Conservation (phyloP, 805 yeast genomes). For the Candida rishiriensis region DNA sequence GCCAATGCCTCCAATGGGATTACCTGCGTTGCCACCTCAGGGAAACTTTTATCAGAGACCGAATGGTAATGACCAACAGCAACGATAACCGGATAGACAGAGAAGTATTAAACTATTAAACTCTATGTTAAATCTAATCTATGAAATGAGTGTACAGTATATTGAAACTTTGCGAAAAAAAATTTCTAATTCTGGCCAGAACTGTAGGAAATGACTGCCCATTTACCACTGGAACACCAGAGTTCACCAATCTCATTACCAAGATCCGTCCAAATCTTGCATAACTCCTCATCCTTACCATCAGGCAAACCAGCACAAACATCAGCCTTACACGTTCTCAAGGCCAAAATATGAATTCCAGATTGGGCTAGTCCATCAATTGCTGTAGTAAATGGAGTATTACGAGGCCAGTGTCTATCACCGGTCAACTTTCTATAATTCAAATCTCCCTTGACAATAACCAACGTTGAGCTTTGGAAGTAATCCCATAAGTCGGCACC, state of each 20-base stretch:
- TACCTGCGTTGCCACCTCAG: background rate
- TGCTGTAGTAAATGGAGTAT: slow-evolving; percentile 69
- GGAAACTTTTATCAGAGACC: background rate
- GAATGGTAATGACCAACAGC: background rate
- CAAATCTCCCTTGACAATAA: slow-evolving; percentile 91
- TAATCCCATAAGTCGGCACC: slow-evolving; percentile 60
- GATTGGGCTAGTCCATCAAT: slow-evolving; percentile 62
- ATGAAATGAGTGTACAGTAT: background rate
- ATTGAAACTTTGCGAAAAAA: background rate
- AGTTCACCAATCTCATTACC: slow-evolving; percentile 64
- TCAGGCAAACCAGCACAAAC: slow-evolving; percentile 79
- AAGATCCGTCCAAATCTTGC: slow-evolving; percentile 47
- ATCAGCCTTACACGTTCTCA: slow-evolving; percentile 96
- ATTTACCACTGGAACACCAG: slow-evolving; percentile 89
- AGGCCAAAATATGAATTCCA: slow-evolving; percentile 62
- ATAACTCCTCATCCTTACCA: slow-evolving; percentile 69
- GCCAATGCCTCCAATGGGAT: slow-evolving; percentile 19
- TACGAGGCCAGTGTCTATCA: slow-evolving; percentile 82
- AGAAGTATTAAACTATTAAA: background rate
- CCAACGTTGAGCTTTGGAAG: slow-evolving; percentile 59
- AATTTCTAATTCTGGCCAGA: slow-evolving; percentile 28
- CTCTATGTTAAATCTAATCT: background rate
- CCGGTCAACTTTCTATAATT: slow-evolving; percentile 93
- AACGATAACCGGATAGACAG: background rate
- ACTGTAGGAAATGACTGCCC: slow-evolving; percentile 79